Evolutionary conservation across 2,329 filamentous ascomycete species (phyloP), one percentile per base, ranked within the genome.

Genomic region (Exophiala calicioides): DNA sequence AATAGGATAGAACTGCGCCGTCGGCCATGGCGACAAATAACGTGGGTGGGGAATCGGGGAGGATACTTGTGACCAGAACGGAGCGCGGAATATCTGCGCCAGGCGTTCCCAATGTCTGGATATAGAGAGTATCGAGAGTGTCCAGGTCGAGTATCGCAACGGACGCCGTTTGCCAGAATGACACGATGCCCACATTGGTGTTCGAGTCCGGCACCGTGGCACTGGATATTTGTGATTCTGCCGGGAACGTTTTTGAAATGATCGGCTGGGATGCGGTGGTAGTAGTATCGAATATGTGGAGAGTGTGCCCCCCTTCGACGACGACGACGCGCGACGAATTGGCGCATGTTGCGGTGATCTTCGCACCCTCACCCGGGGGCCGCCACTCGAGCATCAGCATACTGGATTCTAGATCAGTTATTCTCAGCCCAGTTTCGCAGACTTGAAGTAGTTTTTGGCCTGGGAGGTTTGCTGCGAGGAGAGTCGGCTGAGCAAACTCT

Each of bases 21-120:
- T 97, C 91, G 36, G 94, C 89, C 79, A 96, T 86, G 9, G 91
- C 87, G 23, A 95, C 79, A 52, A 98, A 86, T 0, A 98, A 75
- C 0, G 87, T 95, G 0, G 89, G 85, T 5, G 76, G 74, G 10
- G 84, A 83, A 33, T 75, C 67, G 24, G 55, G 52, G 23, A 96
- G 78, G 3, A 97, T 77, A 52, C 90, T 84, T 4, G 88, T 85
- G 5, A 97, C 77, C 0, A 84, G 80, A 20, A 97, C 77, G 40
- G 90, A 89, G 53, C 91, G 80, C 1, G 93, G 90, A 20, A 96
- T 84, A 1, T 88, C 89, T 5, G 85, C 79, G 32, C 81, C 83
- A 47, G 90, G 84, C 19, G 80, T 64, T 1, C 75, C 72, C 9
- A 90, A 69, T 2, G 74, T 73, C 60, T 86, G 84, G 2, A 80